These are phyloP conservation scores for Groenewaldozyma tartarivorans DNA, from an alignment of 805 yeast species.

Conservation along the genomic window DNA sequence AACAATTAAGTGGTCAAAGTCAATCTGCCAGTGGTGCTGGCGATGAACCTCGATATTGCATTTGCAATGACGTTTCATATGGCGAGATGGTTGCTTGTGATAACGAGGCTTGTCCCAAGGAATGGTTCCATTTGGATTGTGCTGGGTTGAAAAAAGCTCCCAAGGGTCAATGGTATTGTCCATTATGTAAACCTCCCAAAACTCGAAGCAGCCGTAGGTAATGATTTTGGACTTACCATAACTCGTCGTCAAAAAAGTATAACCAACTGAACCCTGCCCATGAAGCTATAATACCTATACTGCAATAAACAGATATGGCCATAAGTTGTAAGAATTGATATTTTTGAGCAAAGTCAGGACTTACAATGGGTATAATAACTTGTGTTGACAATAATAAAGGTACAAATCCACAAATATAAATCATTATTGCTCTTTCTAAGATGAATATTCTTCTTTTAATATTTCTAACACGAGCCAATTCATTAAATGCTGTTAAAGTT, in stretches of 20 bases:
- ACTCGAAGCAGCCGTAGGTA: neutral
- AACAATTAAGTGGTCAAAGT: neutral
- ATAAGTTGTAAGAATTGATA: constrained; percentile 71
- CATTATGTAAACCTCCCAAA: constrained; percentile 36
- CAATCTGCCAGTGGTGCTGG: neutral
- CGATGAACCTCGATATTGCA: constrained; percentile 32
- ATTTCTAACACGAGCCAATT: constrained; percentile 26
- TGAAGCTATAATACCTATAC: constrained; percentile 71
- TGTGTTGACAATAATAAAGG: constrained; percentile 48
- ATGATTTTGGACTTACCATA: constrained; percentile 11
- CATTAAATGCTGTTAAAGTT: constrained; percentile 61
- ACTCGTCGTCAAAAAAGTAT: constrained; percentile 65
- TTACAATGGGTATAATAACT: constrained; percentile 32
- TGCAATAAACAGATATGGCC: constrained; percentile 78
- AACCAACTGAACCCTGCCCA: constrained; percentile 89
- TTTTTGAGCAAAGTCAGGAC: constrained; percentile 44
- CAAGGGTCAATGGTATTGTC: constrained; percentile 63
- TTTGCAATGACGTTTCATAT: constrained; percentile 36
- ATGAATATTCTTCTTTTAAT: constrained; percentile 36
- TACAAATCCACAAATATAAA: constrained; percentile 57
- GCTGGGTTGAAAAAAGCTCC: constrained; percentile 75
- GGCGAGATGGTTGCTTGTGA: constrained; percentile 95
- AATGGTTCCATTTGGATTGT: constrained; percentile 93
- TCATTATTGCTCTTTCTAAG: constrained; percentile 58
- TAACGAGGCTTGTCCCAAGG: constrained; percentile 61